A percentile compares a stretch with the other conserved stretches of the same genome.
These are phyloP conservation scores for Cornus suecica DNA, from an alignment of 148 eudicot species.

Conservation along the genomic window DNA sequence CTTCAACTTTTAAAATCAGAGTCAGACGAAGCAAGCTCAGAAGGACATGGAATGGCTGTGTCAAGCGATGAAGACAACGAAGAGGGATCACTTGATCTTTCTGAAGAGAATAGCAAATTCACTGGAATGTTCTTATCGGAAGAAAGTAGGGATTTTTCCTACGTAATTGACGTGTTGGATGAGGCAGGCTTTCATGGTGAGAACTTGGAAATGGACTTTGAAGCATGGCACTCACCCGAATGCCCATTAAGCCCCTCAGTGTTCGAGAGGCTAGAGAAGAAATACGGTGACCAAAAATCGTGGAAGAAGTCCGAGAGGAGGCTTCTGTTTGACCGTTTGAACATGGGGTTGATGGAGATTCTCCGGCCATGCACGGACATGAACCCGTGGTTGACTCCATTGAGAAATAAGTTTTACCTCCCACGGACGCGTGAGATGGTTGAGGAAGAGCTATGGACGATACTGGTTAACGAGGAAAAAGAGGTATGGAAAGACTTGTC, in stretches of 20 bases:
- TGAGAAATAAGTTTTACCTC: conserved; percentile 27
- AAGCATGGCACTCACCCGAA: conserved; percentile 36
- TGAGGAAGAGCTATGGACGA: conserved; percentile 56
- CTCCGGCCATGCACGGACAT: conserved; percentile 32
- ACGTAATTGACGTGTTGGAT: conserved; percentile 66
- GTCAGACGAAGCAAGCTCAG: conserved; percentile 50
- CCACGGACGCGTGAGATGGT: conserved; percentile 31
- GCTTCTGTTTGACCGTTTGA: conserved; percentile 73
- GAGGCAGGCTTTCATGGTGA: conserved; percentile 39
- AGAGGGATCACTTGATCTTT: conserved; percentile 28
- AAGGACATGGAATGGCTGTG: conserved; percentile 45
- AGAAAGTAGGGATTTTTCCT: conserved; percentile 57
- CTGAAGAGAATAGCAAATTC: conserved; percentile 26
- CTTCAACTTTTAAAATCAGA: conserved; percentile 40
- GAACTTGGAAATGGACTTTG: conserved; percentile 28
- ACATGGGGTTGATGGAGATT: conserved; percentile 52
- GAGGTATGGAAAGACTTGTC: conserved; percentile 33
- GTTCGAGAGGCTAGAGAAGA: conserved; percentile 66
- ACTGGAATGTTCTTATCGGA: conserved; percentile 27
- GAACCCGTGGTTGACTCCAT: conserved; percentile 23
- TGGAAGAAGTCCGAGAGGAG: conserved; percentile 66
- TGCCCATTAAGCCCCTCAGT: conserved; percentile 40
- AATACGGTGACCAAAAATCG: conserved; percentile 51
- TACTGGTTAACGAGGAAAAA: conserved; percentile 46
- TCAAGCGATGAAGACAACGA: conserved; percentile 56